Conservation (phyloP, 352 stramenopile species). For the Peronospora destructor region DNA sequence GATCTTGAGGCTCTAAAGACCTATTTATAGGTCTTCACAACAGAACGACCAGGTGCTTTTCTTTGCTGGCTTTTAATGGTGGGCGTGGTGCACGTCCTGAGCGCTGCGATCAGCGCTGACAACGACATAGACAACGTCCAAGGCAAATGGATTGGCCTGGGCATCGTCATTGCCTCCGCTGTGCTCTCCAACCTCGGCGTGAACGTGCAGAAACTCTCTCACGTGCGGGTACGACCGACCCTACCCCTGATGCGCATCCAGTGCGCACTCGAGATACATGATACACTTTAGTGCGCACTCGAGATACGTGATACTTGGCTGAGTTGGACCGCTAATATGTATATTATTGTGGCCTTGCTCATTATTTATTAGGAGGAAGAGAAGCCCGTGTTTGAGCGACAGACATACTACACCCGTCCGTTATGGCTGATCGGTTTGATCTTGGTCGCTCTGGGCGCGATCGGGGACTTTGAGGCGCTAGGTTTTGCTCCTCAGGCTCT, state of each 20-base stretch:
- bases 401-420: conserved; percentile 77
- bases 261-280: conserved; percentile 7
- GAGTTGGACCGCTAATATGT: conserved; percentile 2
- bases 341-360: not conserved
- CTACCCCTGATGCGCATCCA: conserved; percentile 4
- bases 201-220: conserved; percentile 83
- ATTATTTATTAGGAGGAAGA: conserved; percentile 43
- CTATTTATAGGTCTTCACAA: too few relatives aligned
- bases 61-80: conserved; percentile 17
- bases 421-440: conserved; percentile 81
- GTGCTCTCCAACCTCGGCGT: conserved; percentile 80
- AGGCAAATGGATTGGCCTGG: conserved; percentile 80
- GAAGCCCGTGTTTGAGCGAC: conserved; percentile 48
- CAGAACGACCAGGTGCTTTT: not conserved
- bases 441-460: conserved; percentile 66
- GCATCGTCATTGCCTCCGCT: conserved; percentile 73
- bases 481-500: conserved; percentile 83
- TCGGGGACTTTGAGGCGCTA: conserved; percentile 85
- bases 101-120: conserved; percentile 10
- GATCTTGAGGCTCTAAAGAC: too few relatives aligned
- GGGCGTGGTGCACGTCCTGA: conserved; percentile 21
- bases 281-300: conserved; percentile 4
- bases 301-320: conserved; percentile 5
- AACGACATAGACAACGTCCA: conserved; percentile 41
- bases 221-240: conserved; percentile 52